These are phyloP conservation scores for Silybum marianum DNA, from an alignment of 129 eudicot genomes.

Conservation along the genomic window DNA sequence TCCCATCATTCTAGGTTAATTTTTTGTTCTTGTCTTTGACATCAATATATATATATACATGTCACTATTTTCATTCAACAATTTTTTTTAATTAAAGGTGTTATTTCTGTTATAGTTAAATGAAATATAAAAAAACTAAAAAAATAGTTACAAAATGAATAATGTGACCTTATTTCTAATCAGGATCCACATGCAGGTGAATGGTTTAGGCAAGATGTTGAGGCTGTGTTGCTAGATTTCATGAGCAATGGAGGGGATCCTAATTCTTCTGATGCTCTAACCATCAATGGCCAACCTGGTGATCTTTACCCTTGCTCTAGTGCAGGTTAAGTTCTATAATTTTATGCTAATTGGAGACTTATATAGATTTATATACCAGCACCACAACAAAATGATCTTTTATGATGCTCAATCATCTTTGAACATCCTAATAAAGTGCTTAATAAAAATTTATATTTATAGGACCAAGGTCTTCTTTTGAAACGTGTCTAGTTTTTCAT, in stretches of 20 bases:
- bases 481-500: too few species aligned
- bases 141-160: neutral
- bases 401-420: neutral
- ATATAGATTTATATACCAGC: too few species aligned
- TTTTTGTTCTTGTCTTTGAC: neutral
- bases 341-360: neutral
- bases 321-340: conserved; percentile 19
- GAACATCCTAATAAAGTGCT: neutral
- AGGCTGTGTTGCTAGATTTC: conserved; percentile 24
- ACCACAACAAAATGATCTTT: neutral
- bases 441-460: neutral
- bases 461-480: neutral
- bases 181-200: conserved; percentile 35
- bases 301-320: conserved; percentile 51
- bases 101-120: neutral
- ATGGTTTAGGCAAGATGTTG: conserved; percentile 54
- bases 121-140: neutral
- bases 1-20: conserved; percentile 49
- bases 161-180: neutral
- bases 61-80: neutral
- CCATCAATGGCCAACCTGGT: conserved; percentile 66
- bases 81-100: too few species aligned
- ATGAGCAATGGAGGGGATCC: conserved; percentile 50
- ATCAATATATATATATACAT: neutral
- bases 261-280: conserved; percentile 46